Conservation (phyloP, 345 rosid species). For the Brassica juncea region DNA sequence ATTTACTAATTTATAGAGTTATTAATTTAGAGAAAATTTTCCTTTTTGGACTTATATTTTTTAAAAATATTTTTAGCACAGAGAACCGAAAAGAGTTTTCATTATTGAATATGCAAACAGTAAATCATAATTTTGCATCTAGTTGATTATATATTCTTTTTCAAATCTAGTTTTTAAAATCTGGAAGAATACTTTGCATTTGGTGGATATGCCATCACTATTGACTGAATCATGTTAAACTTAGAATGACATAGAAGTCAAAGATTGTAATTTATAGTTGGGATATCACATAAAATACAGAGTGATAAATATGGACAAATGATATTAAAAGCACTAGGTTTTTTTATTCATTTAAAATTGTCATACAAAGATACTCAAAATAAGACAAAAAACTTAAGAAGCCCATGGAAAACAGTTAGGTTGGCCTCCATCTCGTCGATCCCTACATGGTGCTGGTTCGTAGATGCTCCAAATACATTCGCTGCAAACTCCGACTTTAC, state of each 20-base stretch:
- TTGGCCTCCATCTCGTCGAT: neutral
- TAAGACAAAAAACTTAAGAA: neutral
- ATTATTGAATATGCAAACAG: too few species aligned
- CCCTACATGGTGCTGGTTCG: neutral
- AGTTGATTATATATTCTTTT: neutral
- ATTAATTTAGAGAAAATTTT: too few species aligned
- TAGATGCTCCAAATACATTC: neutral
- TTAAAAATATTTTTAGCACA: too few species aligned
- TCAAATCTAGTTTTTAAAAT: neutral
- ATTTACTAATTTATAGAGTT: too few species aligned
- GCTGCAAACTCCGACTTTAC: constrained; percentile 14
- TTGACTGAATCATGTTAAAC: neutral
- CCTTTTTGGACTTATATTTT: too few species aligned
- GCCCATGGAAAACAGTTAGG: constrained; percentile 11
- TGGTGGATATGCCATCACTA: neutral
- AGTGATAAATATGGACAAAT: neutral
- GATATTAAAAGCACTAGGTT: neutral
- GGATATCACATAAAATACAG: neutral
- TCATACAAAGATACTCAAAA: neutral
- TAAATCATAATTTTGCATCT: too few species aligned
- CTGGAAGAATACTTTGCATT: neutral
- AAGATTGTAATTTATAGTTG: neutral
- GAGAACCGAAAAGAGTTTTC: too few species aligned
- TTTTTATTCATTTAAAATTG: neutral
- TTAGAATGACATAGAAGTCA: neutral